Conservation (phyloP, 257 asterid genomes). For the Ligustrum vulgare region DNA sequence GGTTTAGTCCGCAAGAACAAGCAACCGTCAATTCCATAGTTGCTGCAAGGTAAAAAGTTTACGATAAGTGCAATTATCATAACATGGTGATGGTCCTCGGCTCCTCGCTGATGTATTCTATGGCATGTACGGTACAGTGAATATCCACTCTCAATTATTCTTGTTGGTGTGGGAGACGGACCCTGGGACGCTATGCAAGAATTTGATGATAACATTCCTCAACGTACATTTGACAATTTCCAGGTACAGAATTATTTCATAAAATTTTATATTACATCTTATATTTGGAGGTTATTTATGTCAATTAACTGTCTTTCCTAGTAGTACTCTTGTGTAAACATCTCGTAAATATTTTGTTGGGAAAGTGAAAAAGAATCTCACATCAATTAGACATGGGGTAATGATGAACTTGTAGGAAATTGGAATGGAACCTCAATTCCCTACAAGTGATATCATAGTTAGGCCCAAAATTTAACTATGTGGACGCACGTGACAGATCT, state of each 20-base stretch:
- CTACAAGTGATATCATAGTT: no score
- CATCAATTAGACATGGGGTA: no score
- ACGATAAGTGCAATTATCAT: constrained; percentile 13
- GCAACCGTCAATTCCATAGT: constrained; percentile 70
- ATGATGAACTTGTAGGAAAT: no score
- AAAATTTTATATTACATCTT: neutral
- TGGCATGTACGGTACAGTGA: constrained; percentile 42
- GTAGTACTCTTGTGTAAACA: neutral
- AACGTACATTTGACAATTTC: constrained; percentile 78
- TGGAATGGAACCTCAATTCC: no score
- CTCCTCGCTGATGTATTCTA: constrained; percentile 14
- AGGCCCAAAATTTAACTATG: no score
- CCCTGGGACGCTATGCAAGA: constrained; percentile 90
- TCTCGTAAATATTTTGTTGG: neutral
- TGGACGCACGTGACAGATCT: no score
- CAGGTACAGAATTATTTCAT: constrained; percentile 49
- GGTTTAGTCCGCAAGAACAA: constrained; percentile 78
- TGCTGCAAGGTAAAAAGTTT: constrained; percentile 66
- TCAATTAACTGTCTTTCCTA: neutral
- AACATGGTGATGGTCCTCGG: constrained; percentile 17
- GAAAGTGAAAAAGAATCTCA: no score
- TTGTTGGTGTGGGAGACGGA: constrained; percentile 93
- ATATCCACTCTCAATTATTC: constrained; percentile 86
- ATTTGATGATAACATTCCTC: constrained; percentile 84
- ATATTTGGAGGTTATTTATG: neutral